These are phyloP conservation scores for Lumnitzera littorea DNA, from an alignment of 345 rosid genomes.

Conservation along the genomic window DNA sequence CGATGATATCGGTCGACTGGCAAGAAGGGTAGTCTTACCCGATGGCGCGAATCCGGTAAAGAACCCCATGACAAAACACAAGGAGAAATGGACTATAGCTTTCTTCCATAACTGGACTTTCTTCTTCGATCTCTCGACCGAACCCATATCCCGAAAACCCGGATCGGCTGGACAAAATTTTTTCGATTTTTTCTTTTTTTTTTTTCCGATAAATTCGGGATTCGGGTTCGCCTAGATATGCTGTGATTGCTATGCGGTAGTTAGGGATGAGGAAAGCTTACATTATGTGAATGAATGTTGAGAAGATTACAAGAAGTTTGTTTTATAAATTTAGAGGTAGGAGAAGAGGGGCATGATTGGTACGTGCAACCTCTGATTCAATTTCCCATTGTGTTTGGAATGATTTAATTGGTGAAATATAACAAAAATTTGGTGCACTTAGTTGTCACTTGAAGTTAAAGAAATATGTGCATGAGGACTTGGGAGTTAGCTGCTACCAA, in stretches of 20 bases:
- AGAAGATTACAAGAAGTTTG: background rate
- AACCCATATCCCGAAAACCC: conserved; percentile 6
- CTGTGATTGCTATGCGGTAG: too few relatives aligned
- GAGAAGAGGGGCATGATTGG: conserved; percentile 8
- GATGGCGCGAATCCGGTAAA: conserved; percentile 88
- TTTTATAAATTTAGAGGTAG: background rate
- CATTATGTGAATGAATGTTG: too few relatives aligned
- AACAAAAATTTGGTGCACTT: background rate
- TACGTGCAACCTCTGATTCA: background rate
- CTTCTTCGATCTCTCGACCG: conserved; percentile 75
- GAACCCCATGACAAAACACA: conserved; percentile 86
- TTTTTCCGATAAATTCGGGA: background rate
- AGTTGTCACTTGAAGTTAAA: conserved; percentile 12
- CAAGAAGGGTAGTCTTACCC: conserved; percentile 30
- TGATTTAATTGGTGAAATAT: background rate
- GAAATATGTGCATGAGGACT: conserved; percentile 4
- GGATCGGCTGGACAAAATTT: conserved; percentile 12
- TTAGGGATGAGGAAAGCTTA: too few relatives aligned
- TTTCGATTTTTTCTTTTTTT: conserved; percentile 4
- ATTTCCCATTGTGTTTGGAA: background rate
- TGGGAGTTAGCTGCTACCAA: conserved; percentile 5
- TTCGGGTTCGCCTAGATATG: background rate
- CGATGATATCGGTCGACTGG: background rate
- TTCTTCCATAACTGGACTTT: conserved; percentile 76
- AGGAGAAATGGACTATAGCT: conserved; percentile 65